Conservation (phyloP, 306 rosid species). For the Lablab purpureus region DNA sequence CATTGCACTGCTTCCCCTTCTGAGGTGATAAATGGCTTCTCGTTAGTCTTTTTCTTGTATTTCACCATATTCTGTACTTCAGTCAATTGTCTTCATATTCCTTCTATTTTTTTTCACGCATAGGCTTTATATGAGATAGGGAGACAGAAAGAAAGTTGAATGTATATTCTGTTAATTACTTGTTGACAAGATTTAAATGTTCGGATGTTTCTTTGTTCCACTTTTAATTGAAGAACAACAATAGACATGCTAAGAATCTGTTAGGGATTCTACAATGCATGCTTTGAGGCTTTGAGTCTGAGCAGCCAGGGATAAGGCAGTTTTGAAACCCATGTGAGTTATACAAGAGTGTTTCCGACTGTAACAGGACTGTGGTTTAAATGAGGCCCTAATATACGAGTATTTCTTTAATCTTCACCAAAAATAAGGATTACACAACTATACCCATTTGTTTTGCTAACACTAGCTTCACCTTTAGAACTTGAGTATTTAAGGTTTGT, state of each 20-base stretch:
- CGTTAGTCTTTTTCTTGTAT: slow-evolving; percentile 33
- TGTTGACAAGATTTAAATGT: slow-evolving; percentile 25
- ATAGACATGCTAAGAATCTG: neutral
- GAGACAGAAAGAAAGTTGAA: slow-evolving; percentile 37
- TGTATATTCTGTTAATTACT: slow-evolving; percentile 21
- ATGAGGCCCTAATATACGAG: slow-evolving; percentile 25
- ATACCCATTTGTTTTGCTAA: neutral
- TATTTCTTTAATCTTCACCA: slow-evolving; percentile 4
- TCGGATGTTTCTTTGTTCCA: no score
- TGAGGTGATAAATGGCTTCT: slow-evolving; percentile 67
- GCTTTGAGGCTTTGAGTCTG: slow-evolving; percentile 22
- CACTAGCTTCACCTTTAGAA: neutral
- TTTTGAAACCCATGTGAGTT: neutral
- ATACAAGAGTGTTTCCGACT: slow-evolving; percentile 7
- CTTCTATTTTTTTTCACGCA: slow-evolving; percentile 10
- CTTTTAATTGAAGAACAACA: neutral
- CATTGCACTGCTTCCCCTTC: slow-evolving; percentile 84
- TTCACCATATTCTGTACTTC: slow-evolving; percentile 32
- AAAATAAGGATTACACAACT: neutral
- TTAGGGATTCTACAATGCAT: slow-evolving; percentile 22
- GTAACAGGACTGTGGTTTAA: slow-evolving; percentile 3
- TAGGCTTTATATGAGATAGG: slow-evolving; percentile 21
- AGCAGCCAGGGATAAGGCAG: slow-evolving; percentile 4
- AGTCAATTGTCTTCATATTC: slow-evolving; percentile 33
- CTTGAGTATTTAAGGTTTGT: neutral